Percentiles rank a stretch among this genome's conserved stretches.
phyloP scores from a whole-genome alignment of 192 early-diverging fungal species.

The Mortierella claussenii region DNA sequence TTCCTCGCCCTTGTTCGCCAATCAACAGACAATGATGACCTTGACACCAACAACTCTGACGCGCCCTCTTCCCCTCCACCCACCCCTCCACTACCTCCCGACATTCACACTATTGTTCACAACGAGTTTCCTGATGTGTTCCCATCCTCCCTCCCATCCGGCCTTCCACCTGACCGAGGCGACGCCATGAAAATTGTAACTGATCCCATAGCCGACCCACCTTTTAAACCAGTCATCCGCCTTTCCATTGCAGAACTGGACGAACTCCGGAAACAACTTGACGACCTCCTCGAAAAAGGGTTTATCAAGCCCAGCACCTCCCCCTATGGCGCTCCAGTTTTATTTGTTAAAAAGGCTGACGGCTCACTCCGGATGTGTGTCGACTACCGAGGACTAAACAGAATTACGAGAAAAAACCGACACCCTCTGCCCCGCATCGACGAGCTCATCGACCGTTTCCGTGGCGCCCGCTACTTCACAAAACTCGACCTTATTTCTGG shows the following conservation, averaged over 20 bases:
- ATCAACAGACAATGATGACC: not conserved
- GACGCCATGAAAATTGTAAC: constrained; percentile 9
- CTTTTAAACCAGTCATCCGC: constrained; percentile 23
- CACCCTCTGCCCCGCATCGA: constrained; percentile 64
- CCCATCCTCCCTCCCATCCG: not conserved
- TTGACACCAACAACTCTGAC: no score
- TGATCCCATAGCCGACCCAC: constrained; percentile 8
- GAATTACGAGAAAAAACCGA: constrained; percentile 51
- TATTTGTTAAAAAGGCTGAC: constrained; percentile 26
- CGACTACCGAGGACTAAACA: constrained; percentile 64
- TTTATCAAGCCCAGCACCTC: constrained; percentile 19
- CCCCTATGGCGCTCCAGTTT: constrained; percentile 8
- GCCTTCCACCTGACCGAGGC: constrained; percentile 8
- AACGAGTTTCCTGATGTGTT: constrained; percentile 24
- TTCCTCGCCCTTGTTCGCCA: constrained; percentile 9
- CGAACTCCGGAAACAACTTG: constrained; percentile 40
- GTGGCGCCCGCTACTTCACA: constrained; percentile 48
- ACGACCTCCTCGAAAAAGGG: constrained; percentile 5
- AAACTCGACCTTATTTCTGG: constrained; percentile 57
- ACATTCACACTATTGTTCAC: constrained; percentile 15
- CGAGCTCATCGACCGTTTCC: constrained; percentile 51
- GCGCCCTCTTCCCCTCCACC: no score
- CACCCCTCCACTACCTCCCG: constrained; percentile 2
- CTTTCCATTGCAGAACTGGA: constrained; percentile 34
- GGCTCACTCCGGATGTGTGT: constrained; percentile 31